Evolutionary conservation across 495 filamentous ascomycete genomes (phyloP).

Genomic region (Aspergillus nanangensis): DNA sequence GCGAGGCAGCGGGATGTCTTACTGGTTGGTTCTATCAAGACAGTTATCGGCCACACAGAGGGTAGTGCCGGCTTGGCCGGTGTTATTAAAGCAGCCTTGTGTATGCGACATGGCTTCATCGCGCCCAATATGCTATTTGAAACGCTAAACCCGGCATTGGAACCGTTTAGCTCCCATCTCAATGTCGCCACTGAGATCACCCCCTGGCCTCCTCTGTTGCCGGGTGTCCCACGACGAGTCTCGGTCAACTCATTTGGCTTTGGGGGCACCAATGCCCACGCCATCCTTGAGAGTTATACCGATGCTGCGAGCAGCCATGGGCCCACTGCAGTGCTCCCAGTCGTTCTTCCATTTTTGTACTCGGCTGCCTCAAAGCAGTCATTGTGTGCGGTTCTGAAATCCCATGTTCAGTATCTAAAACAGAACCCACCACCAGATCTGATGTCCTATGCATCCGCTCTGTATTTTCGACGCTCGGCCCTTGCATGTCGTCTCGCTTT

Average conservation of each 20-base stretch:
- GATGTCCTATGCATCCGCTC: too few species aligned
- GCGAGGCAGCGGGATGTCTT: conserved; percentile 7
- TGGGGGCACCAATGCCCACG: conserved; percentile 58
- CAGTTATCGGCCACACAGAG: conserved; percentile 50
- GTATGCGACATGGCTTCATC: conserved; percentile 41
- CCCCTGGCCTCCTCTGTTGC: background rate
- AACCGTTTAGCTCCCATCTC: conserved; percentile 5
- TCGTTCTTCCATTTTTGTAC: conserved; percentile 11
- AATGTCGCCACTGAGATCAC: background rate
- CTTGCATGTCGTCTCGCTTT: background rate
- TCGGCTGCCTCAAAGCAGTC: conserved; percentile 15
- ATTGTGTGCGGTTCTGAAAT: conserved; percentile 1
- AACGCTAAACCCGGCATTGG: conserved; percentile 35
- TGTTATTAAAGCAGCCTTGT: conserved; percentile 25
- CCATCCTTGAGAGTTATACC: conserved; percentile 45
- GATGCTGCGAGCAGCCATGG: background rate
- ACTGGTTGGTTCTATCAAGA: conserved; percentile 44
- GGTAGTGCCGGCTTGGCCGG: conserved; percentile 22
- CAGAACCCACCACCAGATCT: too few species aligned
- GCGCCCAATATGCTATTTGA: conserved; percentile 51
- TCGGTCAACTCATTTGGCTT: conserved; percentile 64
- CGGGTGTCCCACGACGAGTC: conserved; percentile 40
- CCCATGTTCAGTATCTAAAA: background rate
- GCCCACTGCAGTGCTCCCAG: background rate
- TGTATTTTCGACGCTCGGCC: too few species aligned